Conservation (phyloP, 257 asterid genomes). For the Solanum etuberosum region DNA sequence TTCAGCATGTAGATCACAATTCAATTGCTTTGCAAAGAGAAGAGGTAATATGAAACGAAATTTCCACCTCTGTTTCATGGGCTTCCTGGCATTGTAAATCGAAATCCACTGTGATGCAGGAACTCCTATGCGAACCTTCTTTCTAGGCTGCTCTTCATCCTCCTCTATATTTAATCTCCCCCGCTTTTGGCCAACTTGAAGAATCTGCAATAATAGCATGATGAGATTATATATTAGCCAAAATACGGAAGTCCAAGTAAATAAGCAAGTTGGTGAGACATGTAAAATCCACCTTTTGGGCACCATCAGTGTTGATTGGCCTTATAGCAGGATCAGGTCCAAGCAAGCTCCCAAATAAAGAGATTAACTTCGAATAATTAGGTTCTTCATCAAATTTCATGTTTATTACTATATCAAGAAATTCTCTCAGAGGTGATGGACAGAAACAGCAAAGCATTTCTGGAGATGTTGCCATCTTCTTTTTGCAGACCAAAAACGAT, state of each 20-base stretch:
- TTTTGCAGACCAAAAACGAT: conserved; percentile 35
- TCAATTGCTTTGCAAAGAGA: not conserved
- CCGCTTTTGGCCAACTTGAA: conserved; percentile 34
- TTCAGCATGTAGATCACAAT: not conserved
- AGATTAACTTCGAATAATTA: conserved; percentile 29
- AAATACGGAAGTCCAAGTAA: not conserved
- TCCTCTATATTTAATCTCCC: conserved; percentile 24
- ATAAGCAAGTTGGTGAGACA: not conserved
- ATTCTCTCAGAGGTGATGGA: conserved; percentile 28
- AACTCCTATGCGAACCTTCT: conserved; percentile 30
- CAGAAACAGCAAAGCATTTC: conserved; percentile 33
- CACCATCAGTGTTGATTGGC: conserved; percentile 35
- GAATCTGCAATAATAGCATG: conserved; percentile 3
- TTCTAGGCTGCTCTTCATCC: conserved; percentile 27
- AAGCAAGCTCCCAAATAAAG: conserved; percentile 29
- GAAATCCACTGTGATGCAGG: conserved; percentile 41
- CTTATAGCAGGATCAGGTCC: conserved; percentile 34
- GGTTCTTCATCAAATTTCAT: conserved; percentile 43
- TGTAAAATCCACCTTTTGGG: conserved; percentile 25
- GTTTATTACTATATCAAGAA: conserved; percentile 30
- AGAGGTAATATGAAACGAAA: not conserved
- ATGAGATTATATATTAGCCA: not conserved
- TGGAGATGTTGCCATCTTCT: conserved; percentile 34
- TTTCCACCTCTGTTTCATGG: conserved; percentile 38
- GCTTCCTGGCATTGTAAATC: conserved; percentile 34